Base-by-base conservation (phyloP, 2,329 filamentous ascomycete genomes). In the Pseudogymnoascus sp. region DNA sequence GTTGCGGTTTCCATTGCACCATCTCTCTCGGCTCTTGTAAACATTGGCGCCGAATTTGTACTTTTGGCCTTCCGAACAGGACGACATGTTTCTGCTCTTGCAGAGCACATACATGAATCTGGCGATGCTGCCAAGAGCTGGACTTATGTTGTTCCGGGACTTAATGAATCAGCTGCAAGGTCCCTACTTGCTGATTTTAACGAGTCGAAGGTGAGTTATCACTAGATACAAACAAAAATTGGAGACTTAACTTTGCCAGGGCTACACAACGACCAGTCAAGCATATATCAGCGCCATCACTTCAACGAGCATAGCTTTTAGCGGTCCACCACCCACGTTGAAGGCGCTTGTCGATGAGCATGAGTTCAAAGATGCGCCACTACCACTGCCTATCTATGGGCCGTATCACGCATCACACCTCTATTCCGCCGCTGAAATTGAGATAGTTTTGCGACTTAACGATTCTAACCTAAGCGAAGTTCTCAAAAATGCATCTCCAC, bases 31-130 rank as follows among this genome's bases (percentile, higher is more conserved):
- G 79, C 84, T 56, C 76, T 90, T 37, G 77, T 89, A 21, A 81
- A 81, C 5, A 77, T 89, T 60, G 86, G 82, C 61, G 80, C 87
- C 14, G 83, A 88, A 71, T 79, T 83, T 25, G 84, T 88, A 23
- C 78, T 87, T 66, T 80, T 89, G 71, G 83, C 86, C 47, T 90
- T 90, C 76, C 80, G 86, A 65, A 80, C 81, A 14, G 87, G 86
- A 59, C 75, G 82, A 23, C 79, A 85, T 67, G 82, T 85, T 61
- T 75, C 77, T 37, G 75, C 77, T 5, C 70, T 84, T 63, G 78
- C 82, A 53, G 61, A 66, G 8, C 63, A 67, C 31, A n/a, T 68
- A 40, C 74, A 70, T 66, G 75, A 77, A 5, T 67, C 75, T 6
- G 66, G 60, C 21, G 75, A 75, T n/a, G 71, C 71, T 40, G 82